These are phyloP conservation scores for Wallacemonas collosoma DNA, from an alignment of 208 protist genomes.

Conservation along the genomic window DNA sequence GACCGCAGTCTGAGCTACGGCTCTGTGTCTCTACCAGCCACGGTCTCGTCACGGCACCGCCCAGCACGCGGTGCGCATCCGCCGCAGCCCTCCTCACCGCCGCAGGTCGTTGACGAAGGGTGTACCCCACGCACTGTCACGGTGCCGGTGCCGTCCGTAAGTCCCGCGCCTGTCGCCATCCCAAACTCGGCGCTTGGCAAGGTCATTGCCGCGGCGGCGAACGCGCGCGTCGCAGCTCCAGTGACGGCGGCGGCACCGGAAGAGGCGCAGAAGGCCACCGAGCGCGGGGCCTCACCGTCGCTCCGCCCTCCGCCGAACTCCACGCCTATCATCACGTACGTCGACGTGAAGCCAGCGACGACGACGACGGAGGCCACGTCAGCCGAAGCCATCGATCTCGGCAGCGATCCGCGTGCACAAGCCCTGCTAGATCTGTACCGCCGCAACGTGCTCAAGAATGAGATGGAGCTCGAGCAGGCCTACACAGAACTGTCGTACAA, in stretches of 20 bases:
- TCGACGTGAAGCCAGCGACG: slow-evolving; percentile 5
- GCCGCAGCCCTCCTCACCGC: too few species aligned
- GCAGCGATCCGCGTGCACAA: slow-evolving; percentile 8
- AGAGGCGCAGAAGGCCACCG: neutral
- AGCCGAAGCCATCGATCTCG: neutral
- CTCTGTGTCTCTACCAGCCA: slow-evolving; percentile 4
- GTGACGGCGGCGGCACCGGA: neutral
- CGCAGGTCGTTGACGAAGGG: neutral
- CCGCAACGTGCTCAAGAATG: slow-evolving; percentile 12
- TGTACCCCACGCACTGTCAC: slow-evolving; percentile 5
- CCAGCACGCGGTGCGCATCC: neutral
- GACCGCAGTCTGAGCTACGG: slow-evolving; percentile 14
- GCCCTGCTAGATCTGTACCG: slow-evolving; percentile 18
- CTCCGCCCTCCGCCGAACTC: slow-evolving; percentile 21
- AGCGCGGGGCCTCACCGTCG: slow-evolving; percentile 19
- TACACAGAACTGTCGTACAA: slow-evolving; percentile 36
- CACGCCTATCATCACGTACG: slow-evolving; percentile 16
- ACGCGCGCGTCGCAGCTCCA: neutral
- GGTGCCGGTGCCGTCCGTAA: slow-evolving; percentile 1
- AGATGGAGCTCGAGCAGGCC: slow-evolving; percentile 28
- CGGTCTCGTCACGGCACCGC: slow-evolving; percentile 9
- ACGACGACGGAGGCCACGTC: neutral
- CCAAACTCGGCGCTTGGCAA: neutral
- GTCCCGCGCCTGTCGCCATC: slow-evolving; percentile 12
- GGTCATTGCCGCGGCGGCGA: neutral